Evolutionary conservation across 2,329 filamentous ascomycete species (phyloP).

Genomic region (Paraconiothyrium sp.): DNA sequence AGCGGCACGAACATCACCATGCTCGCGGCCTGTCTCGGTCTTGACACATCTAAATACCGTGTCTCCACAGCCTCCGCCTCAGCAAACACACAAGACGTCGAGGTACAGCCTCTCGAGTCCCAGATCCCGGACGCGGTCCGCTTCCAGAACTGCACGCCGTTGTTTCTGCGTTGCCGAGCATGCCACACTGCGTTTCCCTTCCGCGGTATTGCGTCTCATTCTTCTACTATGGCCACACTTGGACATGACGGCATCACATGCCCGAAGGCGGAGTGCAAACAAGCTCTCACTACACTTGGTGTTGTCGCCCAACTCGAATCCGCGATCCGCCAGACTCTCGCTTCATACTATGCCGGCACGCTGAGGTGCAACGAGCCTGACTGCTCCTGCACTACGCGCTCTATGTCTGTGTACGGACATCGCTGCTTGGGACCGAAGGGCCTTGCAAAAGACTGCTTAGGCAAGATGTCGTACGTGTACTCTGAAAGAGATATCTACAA

Average conservation of each 20-base stretch:
- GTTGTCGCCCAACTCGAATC: constrained; percentile 88
- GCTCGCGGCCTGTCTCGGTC: constrained; percentile 90
- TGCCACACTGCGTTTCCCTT: constrained; percentile 80
- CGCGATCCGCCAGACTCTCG: constrained; percentile 79
- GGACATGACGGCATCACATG: constrained; percentile 81
- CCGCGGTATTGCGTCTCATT: constrained; percentile 70
- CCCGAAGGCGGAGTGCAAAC: constrained; percentile 68
- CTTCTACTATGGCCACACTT: constrained; percentile 55
- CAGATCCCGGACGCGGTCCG: constrained; percentile 88
- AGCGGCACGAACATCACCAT: constrained; percentile 88
- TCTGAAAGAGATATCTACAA: constrained; percentile 93
- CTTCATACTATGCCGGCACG: constrained; percentile 92
- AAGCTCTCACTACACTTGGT: constrained; percentile 72
- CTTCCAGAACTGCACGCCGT: constrained; percentile 80
- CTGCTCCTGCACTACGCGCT: constrained; percentile 85
- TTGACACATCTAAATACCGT: constrained; percentile 88
- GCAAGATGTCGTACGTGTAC: constrained; percentile 88
- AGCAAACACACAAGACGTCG: constrained; percentile 44
- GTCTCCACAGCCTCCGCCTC: constrained; percentile 69
- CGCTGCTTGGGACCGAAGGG: constrained; percentile 89
- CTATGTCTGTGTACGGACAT: constrained; percentile 92
- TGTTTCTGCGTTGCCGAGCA: constrained; percentile 80
- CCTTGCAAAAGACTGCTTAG: constrained; percentile 82
- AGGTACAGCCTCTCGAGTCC: constrained; percentile 88
- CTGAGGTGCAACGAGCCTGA: constrained; percentile 88